Percentiles rank a stretch among this genome's conserved stretches.
phyloP scores from a whole-genome alignment of 179 eudicot species.

The Beta corolliflora region DNA sequence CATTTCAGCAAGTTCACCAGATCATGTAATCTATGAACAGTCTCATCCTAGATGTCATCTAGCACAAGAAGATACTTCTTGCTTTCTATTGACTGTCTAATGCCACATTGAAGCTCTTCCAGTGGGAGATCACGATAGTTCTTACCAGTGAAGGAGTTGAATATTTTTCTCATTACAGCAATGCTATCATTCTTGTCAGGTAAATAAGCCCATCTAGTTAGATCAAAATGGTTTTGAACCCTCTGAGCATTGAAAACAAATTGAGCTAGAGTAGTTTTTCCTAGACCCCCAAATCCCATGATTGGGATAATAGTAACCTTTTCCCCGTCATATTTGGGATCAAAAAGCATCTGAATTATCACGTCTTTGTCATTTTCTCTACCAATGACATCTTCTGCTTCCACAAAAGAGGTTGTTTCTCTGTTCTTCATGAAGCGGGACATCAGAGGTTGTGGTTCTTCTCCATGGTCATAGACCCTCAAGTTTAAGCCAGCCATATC shows the following conservation, averaged over 20 bases:
- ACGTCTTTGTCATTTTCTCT: neutral
- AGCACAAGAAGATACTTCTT: conserved; percentile 18
- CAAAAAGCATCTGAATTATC: conserved; percentile 12
- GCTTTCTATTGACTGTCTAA: neutral
- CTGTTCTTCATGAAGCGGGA: neutral
- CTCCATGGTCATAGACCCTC: neutral
- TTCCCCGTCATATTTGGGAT: neutral
- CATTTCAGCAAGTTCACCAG: neutral
- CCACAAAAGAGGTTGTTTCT: conserved; percentile 18
- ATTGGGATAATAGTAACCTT: conserved; percentile 17
- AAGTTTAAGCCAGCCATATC: conserved; percentile 13
- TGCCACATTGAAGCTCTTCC: neutral
- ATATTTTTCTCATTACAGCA: neutral
- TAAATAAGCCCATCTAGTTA: neutral
- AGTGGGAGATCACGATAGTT: too few species aligned
- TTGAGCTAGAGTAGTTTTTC: conserved; percentile 28
- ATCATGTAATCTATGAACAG: conserved; percentile 1
- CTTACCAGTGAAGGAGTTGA: neutral
- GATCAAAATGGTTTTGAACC: conserved; percentile 25
- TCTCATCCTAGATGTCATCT: conserved; percentile 23
- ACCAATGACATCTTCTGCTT: conserved; percentile 10
- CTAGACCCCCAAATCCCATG: conserved; percentile 24
- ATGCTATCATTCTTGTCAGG: neutral
- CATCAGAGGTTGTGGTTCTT: neutral
- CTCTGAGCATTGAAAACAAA: conserved; percentile 20